A percentile compares a stretch with the other conserved stretches of the same genome.
Conservation (phyloP, 805 yeast genomes). For the Metschnikowia lochheadii region DNA sequence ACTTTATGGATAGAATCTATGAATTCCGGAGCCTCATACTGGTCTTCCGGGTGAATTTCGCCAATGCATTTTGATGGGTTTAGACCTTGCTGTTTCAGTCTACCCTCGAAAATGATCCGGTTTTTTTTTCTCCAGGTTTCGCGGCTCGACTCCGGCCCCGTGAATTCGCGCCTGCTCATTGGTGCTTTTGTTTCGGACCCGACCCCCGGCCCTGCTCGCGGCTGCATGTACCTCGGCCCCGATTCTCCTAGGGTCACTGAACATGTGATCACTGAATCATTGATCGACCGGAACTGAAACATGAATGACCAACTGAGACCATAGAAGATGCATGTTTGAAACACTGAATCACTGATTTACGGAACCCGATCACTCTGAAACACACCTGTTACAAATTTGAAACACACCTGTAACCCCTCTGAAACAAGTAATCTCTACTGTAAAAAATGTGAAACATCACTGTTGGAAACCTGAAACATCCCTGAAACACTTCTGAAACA, state of each 20-base stretch:
- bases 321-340: too few species aligned
- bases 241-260: neutral
- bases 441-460: too few species aligned
- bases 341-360: too few species aligned
- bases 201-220: constrained; percentile 11
- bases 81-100: neutral
- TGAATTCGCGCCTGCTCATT: constrained; percentile 15
- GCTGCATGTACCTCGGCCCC: constrained; percentile 3
- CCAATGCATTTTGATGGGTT: too few species aligned
- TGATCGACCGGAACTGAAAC: neutral
- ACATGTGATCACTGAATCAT: neutral
- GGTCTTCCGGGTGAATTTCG: too few species aligned
- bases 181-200: constrained; percentile 22
- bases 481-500: too few species aligned
- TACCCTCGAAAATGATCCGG: neutral
- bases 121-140: constrained; percentile 20
- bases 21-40: neutral
- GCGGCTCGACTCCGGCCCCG: constrained; percentile 21
- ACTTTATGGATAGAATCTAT: neutral
- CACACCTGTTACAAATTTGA: too few species aligned
- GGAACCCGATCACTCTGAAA: neutral
- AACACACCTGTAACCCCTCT: too few species aligned
- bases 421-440: too few species aligned
- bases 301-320: neutral
- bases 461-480: too few species aligned